A percentile compares a stretch with the other conserved stretches of the same genome.
phyloP scores from a whole-genome alignment of 768 basidiomycete genomes.

The Peribolospora baueri region DNA sequence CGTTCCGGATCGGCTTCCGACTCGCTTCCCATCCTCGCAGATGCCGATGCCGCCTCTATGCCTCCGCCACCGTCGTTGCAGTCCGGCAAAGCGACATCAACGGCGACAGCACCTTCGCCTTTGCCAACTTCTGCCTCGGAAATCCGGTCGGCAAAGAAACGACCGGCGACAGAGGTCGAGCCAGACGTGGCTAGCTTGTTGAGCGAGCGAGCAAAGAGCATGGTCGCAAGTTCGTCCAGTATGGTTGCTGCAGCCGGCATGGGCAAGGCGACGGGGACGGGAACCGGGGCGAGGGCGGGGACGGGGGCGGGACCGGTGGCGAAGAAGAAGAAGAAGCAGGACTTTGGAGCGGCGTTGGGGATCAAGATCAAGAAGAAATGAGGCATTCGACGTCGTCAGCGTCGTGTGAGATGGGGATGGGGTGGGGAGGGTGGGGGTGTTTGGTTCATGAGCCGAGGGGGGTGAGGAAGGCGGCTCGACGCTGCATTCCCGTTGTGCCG shows the following conservation, averaged over 20 bases:
- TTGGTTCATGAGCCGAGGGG: too few relatives aligned
- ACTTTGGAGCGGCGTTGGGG: constrained; percentile 39
- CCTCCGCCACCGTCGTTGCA: constrained; percentile 13
- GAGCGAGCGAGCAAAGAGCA: constrained; percentile 37
- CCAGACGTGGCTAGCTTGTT: constrained; percentile 45
- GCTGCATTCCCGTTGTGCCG: too few relatives aligned
- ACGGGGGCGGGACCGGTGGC: constrained; percentile 24
- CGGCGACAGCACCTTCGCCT: background rate
- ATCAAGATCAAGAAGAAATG: constrained; percentile 33
- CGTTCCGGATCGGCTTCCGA: background rate
- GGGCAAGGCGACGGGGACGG: constrained; percentile 10
- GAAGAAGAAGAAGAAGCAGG: constrained; percentile 26
- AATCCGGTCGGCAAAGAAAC: constrained; percentile 26
- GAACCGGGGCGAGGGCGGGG: constrained; percentile 16
- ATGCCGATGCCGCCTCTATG: constrained; percentile 12
- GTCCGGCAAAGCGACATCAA: constrained; percentile 10
- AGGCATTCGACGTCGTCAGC: background rate
- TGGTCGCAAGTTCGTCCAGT: constrained; percentile 24
- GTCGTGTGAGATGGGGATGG: too few relatives aligned
- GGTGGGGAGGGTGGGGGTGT: too few relatives aligned
- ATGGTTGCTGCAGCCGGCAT: background rate
- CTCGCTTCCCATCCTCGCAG: constrained; percentile 13
- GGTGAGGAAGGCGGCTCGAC: too few relatives aligned
- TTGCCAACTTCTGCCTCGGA: constrained; percentile 1
- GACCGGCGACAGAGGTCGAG: constrained; percentile 58